These are phyloP conservation scores for Coriaria nepalensis DNA, from an alignment of 306 rosid genomes.

Conservation along the genomic window DNA sequence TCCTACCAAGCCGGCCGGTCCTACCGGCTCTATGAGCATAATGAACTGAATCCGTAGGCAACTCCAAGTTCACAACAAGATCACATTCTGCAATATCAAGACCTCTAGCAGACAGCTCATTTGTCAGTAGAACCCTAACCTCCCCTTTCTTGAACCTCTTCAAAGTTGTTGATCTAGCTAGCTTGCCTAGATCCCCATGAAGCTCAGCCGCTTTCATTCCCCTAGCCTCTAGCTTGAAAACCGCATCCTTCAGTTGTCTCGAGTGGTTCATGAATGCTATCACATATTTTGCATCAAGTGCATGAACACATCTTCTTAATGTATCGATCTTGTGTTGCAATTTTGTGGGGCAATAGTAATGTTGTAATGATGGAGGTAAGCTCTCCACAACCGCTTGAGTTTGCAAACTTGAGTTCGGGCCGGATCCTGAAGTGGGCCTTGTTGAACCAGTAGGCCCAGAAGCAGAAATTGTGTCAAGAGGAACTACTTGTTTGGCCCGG, in stretches of 20 bases:
- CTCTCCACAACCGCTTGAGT: slow-evolving; percentile 47
- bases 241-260: slow-evolving; percentile 78
- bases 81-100: slow-evolving; percentile 93
- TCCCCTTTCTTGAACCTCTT: slow-evolving; percentile 81
- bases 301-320: slow-evolving; percentile 77
- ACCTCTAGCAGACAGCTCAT: slow-evolving; percentile 87
- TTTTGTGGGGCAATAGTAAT: slow-evolving; percentile 63
- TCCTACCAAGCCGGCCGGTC: slow-evolving; percentile 85
- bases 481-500: slow-evolving; percentile 56
- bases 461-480: slow-evolving; percentile 45
- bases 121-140: slow-evolving; percentile 69
- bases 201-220: slow-evolving; percentile 73
- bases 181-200: slow-evolving; percentile 96
- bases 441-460: slow-evolving; percentile 37
- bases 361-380: slow-evolving; percentile 73
- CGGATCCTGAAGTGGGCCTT: slow-evolving; percentile 15
- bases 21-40: slow-evolving; percentile 95
- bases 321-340: slow-evolving; percentile 83
- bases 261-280: slow-evolving; percentile 94
- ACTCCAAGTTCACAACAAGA: slow-evolving; percentile 83
- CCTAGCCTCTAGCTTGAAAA: slow-evolving; percentile 85
- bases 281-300: slow-evolving; percentile 72
- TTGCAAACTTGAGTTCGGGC: slow-evolving; percentile 20
- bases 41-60: slow-evolving; percentile 80
- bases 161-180: slow-evolving; percentile 72